Evolutionary conservation across 108 stramenopile genomes (phyloP), one percentile per base, ranked within the genome.

Genomic region (Skeletonema costatum): DNA sequence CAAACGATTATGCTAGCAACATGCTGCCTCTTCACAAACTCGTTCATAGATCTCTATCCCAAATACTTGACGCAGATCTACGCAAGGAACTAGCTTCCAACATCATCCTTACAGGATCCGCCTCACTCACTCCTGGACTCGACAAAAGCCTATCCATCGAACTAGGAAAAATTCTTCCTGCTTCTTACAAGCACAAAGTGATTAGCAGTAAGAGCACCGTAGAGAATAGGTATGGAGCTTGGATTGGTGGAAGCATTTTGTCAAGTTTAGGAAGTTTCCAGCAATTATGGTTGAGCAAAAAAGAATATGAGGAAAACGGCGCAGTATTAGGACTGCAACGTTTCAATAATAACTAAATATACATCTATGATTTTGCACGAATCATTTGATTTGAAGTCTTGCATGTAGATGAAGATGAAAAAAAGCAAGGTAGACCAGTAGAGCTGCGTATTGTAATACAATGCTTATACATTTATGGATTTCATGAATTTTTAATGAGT

Each of bases 231-330:
- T 94, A 87, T 70, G 86, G 91, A 44, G 74, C 90, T 16, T 99
- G 97, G 97, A 95, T 96, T 66, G 98, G 98, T 19, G 98, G 93
- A 14, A 92, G 92, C 62, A 95, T 99, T 33, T 81, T 99, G 77
- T 94, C 97, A 7, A 95, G 95, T 48, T 86, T 99, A 32, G 95
- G 97, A 8, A 97, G 96, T 73, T 99, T 99, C 89, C 93, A 97
- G 79, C 93, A 93, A 68, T 75, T 99, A 85, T 99, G 99, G 98
- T 74, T 99, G 44, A 92, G 95, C 32, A 88, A 87, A 60, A 76
- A 72, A 50, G 97, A 98, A 70, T 99, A 98, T 79, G 92, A 97
- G 60, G 99, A 99, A 76, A 92, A 95, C 68, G 98, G 98, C 4
- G 68, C 90, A 19, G 44, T 88, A 12, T 64, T 95, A 76, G 90